Base-by-base conservation (phyloP, 2,329 filamentous ascomycete species). In the Neonectria coccinea region DNA sequence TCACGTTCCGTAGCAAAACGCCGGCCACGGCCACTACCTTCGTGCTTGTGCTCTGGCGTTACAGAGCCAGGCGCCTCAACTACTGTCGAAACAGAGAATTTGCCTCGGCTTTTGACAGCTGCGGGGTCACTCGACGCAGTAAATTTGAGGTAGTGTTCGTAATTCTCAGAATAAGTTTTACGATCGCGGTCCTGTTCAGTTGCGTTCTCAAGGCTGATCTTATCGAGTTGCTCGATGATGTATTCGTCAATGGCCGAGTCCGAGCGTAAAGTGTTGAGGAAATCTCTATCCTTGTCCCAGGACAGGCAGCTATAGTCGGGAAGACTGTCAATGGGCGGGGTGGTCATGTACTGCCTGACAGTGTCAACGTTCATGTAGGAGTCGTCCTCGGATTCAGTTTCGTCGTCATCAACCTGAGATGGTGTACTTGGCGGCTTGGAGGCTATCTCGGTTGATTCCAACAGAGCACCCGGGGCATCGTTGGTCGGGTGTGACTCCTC, bases 1-100 rank as follows among this genome's bases (percentile, higher is more conserved):
- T 94, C 91, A 56, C 91, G 87, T 73, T 94, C 91, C 16, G 90
- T 91, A 14, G 87, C 89, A 75, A 89, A 92, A 60, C 88, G 82
- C 63, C 85, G 85, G 58, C 85, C 76, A 29, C 80, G 72, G 29
- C 86, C 81, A 65, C 87, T 81, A 6, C 85, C 83, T 75, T 91
- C 88, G 0, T 84, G 82, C 65, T 85, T 87, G 3, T 85, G 77
- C 64, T 90, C 89, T 14, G 84, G 81, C 7, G 86, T 78, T 8
- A 79, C 75, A 16, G 80, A 73, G 0, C 78, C 76, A 6, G 67
- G 74, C 1, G 73, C 63, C 12, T 81, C 81, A 1, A 73, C 69
- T 7, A 76, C 70, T 8, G 78, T 73, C 31, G 80, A 79, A 3
- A 78, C 79, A 9, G 80, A 80, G 59, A 86, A 87, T 58, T 86